Percentiles rank a stretch among this genome's conserved stretches.
phyloP scores from a whole-genome alignment of 148 eudicot species.

The Rhododendron henanense region DNA sequence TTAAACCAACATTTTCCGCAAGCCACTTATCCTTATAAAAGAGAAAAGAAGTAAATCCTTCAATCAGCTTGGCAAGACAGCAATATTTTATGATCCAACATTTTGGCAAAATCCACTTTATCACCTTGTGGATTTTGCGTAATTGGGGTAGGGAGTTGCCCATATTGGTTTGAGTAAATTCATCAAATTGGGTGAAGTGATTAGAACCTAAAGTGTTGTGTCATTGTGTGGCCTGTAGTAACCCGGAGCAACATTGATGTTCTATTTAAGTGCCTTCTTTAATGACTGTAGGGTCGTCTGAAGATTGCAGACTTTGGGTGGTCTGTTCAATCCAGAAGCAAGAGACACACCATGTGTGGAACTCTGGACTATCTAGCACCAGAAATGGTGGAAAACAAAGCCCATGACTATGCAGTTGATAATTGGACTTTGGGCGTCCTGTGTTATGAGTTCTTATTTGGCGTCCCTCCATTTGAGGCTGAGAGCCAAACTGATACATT shows the following conservation, averaged over 20 bases:
- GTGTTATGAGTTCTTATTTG: conserved; percentile 85
- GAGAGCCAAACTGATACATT: conserved; percentile 77
- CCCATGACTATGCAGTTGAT: conserved; percentile 85
- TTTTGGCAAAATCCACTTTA: neutral
- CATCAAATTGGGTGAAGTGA: neutral
- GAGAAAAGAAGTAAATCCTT: neutral
- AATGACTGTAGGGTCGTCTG: conserved; percentile 55
- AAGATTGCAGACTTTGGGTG: conserved; percentile 95
- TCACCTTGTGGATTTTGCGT: neutral
- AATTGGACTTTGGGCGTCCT: conserved; percentile 88
- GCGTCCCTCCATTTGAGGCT: conserved; percentile 88
- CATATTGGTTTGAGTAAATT: neutral
- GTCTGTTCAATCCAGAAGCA: conserved; percentile 80
- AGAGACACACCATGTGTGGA: conserved; percentile 90
- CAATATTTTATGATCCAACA: neutral
- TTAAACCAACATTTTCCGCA: neutral
- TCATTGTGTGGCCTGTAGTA: neutral
- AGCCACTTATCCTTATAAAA: neutral
- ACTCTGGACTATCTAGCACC: conserved; percentile 94
- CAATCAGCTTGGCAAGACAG: neutral
- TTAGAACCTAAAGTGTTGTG: neutral
- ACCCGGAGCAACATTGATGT: neutral
- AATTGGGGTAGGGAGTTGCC: neutral
- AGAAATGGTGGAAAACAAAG: conserved; percentile 90
- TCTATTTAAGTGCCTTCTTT: neutral